These are phyloP conservation scores for Solanum etuberosum DNA, from an alignment of 257 asterid genomes.

Conservation along the genomic window DNA sequence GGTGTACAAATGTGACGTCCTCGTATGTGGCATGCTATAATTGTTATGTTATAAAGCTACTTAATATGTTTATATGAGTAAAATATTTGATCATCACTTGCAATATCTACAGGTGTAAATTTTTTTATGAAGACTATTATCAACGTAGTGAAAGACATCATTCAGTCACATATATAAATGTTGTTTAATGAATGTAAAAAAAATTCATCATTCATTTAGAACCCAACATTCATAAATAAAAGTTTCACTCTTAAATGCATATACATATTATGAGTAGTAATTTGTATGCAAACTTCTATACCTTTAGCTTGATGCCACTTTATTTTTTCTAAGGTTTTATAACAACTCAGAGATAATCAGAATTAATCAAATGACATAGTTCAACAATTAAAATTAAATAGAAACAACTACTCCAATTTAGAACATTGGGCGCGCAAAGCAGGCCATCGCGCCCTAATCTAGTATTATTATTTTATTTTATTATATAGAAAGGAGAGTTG, in stretches of 20 bases:
- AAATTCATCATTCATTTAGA: background rate
- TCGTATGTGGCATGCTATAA: background rate
- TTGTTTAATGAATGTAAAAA: background rate
- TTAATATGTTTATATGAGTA: too few species aligned
- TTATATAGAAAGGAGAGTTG: background rate
- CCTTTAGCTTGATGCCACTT: background rate
- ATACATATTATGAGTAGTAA: background rate
- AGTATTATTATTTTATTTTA: too few species aligned
- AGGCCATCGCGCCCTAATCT: background rate
- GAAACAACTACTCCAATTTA: background rate
- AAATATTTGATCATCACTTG: background rate
- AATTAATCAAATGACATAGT: background rate
- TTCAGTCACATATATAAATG: background rate
- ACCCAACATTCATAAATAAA: background rate
- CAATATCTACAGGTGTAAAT: too few species aligned
- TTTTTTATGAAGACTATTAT: background rate
- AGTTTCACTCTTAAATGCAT: background rate
- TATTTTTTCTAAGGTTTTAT: background rate
- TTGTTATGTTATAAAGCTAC: background rate
- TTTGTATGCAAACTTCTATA: background rate
- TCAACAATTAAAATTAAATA: background rate
- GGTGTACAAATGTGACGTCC: background rate
- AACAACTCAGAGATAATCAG: background rate
- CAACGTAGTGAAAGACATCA: background rate
- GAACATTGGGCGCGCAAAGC: background rate